phyloP scores from a whole-genome alignment of 257 asterid genomes.

The Solanum neorickii region DNA sequence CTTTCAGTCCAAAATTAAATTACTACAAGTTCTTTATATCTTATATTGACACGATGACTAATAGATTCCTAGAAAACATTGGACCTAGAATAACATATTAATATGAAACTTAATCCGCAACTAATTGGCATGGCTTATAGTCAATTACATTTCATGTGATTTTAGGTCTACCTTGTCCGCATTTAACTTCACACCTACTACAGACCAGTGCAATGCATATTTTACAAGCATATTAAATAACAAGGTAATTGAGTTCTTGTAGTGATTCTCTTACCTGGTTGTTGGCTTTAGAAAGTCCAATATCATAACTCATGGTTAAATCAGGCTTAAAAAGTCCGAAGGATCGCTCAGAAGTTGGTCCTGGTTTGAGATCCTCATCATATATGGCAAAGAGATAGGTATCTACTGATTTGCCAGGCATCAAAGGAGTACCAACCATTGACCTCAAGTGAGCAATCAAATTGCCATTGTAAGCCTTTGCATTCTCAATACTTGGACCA shows the following conservation, averaged over 20 bases:
- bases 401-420: constrained; percentile 60
- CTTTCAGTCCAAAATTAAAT: not conserved
- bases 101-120: not conserved
- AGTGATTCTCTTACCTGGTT: constrained; percentile 24
- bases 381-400: constrained; percentile 60
- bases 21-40: not conserved
- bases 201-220: not conserved
- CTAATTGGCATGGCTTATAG: not conserved
- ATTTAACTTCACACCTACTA: not conserved
- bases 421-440: constrained; percentile 62
- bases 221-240: not conserved
- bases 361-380: constrained; percentile 62
- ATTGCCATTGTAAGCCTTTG: constrained; percentile 52
- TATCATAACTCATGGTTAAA: constrained; percentile 35
- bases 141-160: not conserved
- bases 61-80: not conserved
- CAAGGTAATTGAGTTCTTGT: not conserved
- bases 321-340: constrained; percentile 69
- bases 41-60: not conserved
- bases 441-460: constrained; percentile 50
- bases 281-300: constrained; percentile 34
- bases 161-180: not conserved
- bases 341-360: constrained; percentile 56
- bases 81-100: not conserved
- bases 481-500: constrained; percentile 60